Evolutionary conservation across 164 flowering plant genomes (phyloP).

Genomic region (Vitis vinifera): DNA sequence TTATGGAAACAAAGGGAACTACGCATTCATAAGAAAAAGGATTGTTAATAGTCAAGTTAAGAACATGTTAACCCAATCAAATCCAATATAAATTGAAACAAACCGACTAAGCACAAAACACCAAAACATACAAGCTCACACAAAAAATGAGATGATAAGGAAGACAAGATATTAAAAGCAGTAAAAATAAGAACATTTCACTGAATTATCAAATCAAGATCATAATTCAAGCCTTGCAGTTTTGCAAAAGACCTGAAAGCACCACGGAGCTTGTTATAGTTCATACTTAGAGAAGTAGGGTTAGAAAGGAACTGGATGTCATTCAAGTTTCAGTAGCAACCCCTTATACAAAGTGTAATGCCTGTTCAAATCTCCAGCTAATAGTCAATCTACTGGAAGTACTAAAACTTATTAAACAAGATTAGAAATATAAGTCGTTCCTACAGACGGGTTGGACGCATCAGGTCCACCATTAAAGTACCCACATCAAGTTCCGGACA

Average conservation of each 20-base stretch:
- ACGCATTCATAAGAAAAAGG: no score
- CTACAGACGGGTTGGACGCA: constrained; percentile 47
- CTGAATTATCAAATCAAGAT: background rate
- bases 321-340: constrained; percentile 5
- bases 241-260: background rate
- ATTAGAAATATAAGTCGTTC: constrained; percentile 35
- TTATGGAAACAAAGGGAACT: background rate
- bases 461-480: constrained; percentile 30
- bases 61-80: no score
- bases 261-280: background rate
- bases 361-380: constrained; percentile 18
- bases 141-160: background rate
- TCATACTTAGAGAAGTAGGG: background rate
- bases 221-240: background rate
- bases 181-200: background rate
- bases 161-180: no score
- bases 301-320: constrained; percentile 13
- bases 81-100: no score
- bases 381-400: constrained; percentile 32
- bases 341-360: constrained; percentile 4
- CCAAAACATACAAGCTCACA: no score
- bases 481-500: constrained; percentile 26
- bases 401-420: constrained; percentile 39
- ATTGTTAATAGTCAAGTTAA: no score
- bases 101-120: no score